A percentile compares a stretch with the other conserved stretches of the same genome.
These are phyloP conservation scores for Tetrahymena borealis DNA, from an alignment of 73 alveolate species.

Conservation along the genomic window DNA sequence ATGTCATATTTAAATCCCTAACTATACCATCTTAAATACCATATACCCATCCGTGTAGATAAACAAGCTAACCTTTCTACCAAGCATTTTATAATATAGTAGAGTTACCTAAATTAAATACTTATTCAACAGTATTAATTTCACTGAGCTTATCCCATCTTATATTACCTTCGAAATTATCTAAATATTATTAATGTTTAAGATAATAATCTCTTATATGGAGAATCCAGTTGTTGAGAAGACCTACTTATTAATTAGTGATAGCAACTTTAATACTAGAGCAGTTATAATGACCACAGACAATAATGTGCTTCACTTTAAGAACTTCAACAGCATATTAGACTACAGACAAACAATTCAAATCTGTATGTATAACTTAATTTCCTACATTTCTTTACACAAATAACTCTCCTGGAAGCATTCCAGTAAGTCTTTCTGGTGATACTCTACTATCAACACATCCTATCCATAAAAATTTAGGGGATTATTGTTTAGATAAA, in stretches of 20 bases:
- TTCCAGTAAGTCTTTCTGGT: conserved; percentile 20
- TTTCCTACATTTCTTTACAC: conserved; percentile 20
- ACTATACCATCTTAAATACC: background rate
- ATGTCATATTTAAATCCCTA: background rate
- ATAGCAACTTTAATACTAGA: conserved; percentile 38
- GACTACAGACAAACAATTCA: conserved; percentile 14
- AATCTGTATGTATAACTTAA: conserved; percentile 10
- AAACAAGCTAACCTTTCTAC: background rate
- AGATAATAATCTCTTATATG: conserved; percentile 11
- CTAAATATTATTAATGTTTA: conserved; percentile 21
- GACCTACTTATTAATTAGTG: conserved; percentile 24
- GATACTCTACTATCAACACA: conserved; percentile 34
- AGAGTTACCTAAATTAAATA: conserved; percentile 16
- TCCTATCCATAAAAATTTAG: conserved; percentile 32
- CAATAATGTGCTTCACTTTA: conserved; percentile 14
- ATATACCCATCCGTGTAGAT: background rate
- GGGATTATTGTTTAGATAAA: conserved; percentile 12
- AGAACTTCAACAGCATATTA: conserved; percentile 26
- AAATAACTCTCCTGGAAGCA: conserved; percentile 19
- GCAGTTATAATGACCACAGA: conserved; percentile 23
- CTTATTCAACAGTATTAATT: conserved; percentile 24
- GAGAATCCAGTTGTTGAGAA: conserved; percentile 21
- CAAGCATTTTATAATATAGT: conserved; percentile 11
- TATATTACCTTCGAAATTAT: conserved; percentile 8
- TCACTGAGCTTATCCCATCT: background rate